Percentiles rank a stretch among this genome's conserved stretches.
These are phyloP conservation scores for Vigna radiata DNA, from an alignment of 306 rosid genomes.

Conservation along the genomic window DNA sequence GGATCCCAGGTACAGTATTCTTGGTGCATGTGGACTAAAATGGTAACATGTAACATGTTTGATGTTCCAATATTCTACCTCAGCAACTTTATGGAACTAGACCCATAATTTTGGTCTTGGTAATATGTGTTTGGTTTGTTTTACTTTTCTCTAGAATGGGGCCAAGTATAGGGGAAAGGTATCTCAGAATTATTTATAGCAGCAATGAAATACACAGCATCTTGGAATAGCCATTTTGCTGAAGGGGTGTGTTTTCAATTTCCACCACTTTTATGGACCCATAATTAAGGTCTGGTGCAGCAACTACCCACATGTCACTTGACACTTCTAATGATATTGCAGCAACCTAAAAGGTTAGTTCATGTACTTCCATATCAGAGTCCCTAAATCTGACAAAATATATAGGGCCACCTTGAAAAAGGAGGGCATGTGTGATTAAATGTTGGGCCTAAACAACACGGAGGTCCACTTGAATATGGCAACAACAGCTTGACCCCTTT, in stretches of 20 bases:
- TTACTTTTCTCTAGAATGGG: background rate
- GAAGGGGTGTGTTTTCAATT: background rate
- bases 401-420: slow-evolving; percentile 52
- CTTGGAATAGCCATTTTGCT: slow-evolving; percentile 31
- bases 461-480: slow-evolving; percentile 52
- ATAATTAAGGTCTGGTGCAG: slow-evolving; percentile 38
- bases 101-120: slow-evolving; percentile 10
- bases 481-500: slow-evolving; percentile 29
- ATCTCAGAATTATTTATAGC: slow-evolving; percentile 21
- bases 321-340: slow-evolving; percentile 45
- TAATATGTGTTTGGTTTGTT: background rate
- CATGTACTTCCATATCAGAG: slow-evolving; percentile 34
- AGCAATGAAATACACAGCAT: background rate
- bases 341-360: slow-evolving; percentile 31
- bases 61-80: slow-evolving; percentile 9
- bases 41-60: slow-evolving; percentile 30
- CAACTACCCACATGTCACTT: slow-evolving; percentile 40
- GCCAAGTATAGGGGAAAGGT: slow-evolving; percentile 2
- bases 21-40: background rate
- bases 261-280: slow-evolving; percentile 31
- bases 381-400: slow-evolving; percentile 43
- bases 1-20: slow-evolving; percentile 4
- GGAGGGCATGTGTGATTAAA: slow-evolving; percentile 33
- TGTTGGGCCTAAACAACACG: slow-evolving; percentile 48
- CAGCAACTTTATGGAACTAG: slow-evolving; percentile 13